A percentile compares a stretch with the other conserved stretches of the same genome.
Conservation (phyloP, 2,329 filamentous ascomycete genomes). For the Pseudogymnoascus pannorum region DNA sequence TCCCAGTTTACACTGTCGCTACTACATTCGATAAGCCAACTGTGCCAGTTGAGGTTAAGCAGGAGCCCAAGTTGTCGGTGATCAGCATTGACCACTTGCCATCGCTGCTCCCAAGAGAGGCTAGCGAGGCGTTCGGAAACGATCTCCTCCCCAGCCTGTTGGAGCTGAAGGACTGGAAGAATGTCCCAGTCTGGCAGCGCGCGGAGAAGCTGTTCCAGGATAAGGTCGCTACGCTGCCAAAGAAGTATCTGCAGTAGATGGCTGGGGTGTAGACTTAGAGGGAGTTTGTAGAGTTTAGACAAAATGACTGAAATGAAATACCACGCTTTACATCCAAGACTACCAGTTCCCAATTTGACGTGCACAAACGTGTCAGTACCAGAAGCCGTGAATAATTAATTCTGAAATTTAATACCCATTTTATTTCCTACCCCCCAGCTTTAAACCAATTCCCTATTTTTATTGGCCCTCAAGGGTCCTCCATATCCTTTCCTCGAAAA, state of each 20-base stretch:
- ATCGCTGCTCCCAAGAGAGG: conserved; percentile 75
- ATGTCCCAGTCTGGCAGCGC: conserved; percentile 71
- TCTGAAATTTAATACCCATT: neutral
- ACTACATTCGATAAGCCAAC: conserved; percentile 89
- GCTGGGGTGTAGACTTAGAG: neutral
- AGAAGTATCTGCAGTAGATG: conserved; percentile 21
- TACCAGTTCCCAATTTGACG: neutral
- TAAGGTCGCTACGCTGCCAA: conserved; percentile 66
- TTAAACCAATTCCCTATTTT: neutral
- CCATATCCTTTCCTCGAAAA: neutral
- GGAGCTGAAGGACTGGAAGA: conserved; percentile 67
- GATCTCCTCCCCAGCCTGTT: conserved; percentile 72
- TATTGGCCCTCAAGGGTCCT: neutral
- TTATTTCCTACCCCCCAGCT: neutral
- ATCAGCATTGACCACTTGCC: conserved; percentile 87
- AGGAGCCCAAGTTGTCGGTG: conserved; percentile 55
- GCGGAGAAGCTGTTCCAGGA: conserved; percentile 79
- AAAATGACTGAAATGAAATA: conserved; percentile 4
- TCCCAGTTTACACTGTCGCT: conserved; percentile 76
- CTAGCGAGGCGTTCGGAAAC: conserved; percentile 75
- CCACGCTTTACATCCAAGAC: neutral
- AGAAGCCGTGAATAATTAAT: no score
- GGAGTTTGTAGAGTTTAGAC: conserved; percentile 1
- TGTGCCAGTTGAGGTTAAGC: conserved; percentile 59
- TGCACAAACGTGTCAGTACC: no score